Conservation (phyloP, 352 stramenopile species). For the Phytophthora tubulina region DNA sequence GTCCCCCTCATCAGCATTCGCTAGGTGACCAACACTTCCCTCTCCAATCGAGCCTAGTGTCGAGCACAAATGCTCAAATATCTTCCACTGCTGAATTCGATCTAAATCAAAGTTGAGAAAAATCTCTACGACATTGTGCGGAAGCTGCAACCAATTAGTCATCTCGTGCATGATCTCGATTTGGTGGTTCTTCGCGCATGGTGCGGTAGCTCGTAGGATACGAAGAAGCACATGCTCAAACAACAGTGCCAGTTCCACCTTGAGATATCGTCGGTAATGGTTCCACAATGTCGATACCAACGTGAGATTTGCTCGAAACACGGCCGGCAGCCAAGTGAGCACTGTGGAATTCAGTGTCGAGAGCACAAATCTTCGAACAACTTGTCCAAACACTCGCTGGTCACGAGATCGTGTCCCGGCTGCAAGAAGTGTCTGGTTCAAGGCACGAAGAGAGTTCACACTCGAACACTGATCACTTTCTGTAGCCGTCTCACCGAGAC, state of each 20-base stretch:
- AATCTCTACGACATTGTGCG: slow-evolving; percentile 89
- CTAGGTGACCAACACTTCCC: slow-evolving; percentile 44
- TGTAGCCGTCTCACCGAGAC: slow-evolving; percentile 39
- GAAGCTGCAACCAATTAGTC: slow-evolving; percentile 80
- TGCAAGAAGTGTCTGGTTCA: slow-evolving; percentile 78
- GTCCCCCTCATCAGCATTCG: slow-evolving; percentile 52
- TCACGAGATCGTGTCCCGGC: slow-evolving; percentile 59
- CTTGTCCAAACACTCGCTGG: slow-evolving; percentile 73
- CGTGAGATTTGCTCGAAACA: slow-evolving; percentile 71
- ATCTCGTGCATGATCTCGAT: slow-evolving; percentile 85
- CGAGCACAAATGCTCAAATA: slow-evolving; percentile 86
- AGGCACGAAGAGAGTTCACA: slow-evolving; percentile 69
- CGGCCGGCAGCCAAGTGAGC: slow-evolving; percentile 62
- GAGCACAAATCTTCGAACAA: slow-evolving; percentile 82
- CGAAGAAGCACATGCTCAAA: slow-evolving; percentile 87
- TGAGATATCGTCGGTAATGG: slow-evolving; percentile 84
- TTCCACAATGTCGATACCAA: slow-evolving; percentile 87
- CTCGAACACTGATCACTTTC: slow-evolving; percentile 71
- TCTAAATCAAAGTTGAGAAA: slow-evolving; percentile 92
- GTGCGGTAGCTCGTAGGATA: slow-evolving; percentile 65
- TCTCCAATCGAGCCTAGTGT: slow-evolving; percentile 82
- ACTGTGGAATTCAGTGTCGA: slow-evolving; percentile 73
- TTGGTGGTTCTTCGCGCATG: slow-evolving; percentile 64
- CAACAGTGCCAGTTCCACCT: slow-evolving; percentile 83
- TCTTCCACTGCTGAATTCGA: slow-evolving; percentile 89